Percentiles rank a stretch among this genome's conserved stretches.
phyloP scores from a whole-genome alignment of 345 rosid genomes.

The Euclidium syriacum region DNA sequence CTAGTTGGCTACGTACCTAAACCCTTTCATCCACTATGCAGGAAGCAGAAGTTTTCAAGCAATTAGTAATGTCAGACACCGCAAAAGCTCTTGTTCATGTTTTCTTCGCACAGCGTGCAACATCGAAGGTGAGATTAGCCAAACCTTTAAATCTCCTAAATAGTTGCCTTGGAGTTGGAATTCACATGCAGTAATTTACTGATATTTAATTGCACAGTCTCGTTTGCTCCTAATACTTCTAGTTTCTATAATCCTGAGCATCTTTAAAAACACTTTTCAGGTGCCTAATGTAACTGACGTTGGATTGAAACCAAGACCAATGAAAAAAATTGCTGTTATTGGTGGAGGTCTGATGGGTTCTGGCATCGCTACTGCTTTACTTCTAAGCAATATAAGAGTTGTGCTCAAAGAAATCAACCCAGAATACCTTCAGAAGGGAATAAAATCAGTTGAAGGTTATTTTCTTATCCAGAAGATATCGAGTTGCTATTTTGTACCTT shows the following conservation, averaged over 20 bases:
- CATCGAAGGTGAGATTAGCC: conserved; percentile 58
- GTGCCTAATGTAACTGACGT: conserved; percentile 81
- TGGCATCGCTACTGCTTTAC: conserved; percentile 85
- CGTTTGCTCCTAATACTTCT: background rate
- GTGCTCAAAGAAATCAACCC: conserved; percentile 83
- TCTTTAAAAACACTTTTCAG: conserved; percentile 40
- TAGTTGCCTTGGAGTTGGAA: background rate
- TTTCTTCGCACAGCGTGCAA: conserved; percentile 82
- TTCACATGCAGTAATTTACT: background rate
- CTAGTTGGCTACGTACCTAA: background rate
- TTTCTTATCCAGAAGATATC: conserved; percentile 2
- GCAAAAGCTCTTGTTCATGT: conserved; percentile 82
- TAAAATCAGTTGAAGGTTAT: conserved; percentile 69
- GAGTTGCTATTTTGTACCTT: background rate
- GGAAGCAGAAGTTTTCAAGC: conserved; percentile 81
- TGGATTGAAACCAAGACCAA: conserved; percentile 75
- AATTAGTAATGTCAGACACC: conserved; percentile 66
- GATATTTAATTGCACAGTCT: background rate
- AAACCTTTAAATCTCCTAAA: background rate
- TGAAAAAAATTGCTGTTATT: conserved; percentile 86
- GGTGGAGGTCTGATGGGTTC: conserved; percentile 99
- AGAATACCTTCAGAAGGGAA: conserved; percentile 77
- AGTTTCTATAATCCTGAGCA: background rate
- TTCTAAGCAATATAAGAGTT: conserved; percentile 60
- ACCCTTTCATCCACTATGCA: conserved; percentile 34